phyloP scores from a whole-genome alignment of 805 yeast species.

The Yarrowia sp. region DNA sequence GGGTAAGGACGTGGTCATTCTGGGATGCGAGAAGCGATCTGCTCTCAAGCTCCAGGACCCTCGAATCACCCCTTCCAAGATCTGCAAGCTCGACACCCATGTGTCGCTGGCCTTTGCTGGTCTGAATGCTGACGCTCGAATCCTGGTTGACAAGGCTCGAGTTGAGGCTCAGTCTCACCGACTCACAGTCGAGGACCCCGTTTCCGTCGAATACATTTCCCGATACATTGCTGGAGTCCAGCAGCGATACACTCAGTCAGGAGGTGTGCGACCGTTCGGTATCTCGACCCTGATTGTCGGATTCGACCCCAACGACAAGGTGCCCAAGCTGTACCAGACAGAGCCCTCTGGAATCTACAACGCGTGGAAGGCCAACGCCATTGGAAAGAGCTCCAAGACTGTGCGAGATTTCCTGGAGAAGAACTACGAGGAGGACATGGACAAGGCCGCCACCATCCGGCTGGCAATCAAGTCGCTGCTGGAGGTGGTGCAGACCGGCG shows the following conservation, averaged over 20 bases:
- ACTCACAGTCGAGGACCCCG: slow-evolving; percentile 93
- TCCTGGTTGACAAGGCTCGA: slow-evolving; percentile 92
- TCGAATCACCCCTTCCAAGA: slow-evolving; percentile 92
- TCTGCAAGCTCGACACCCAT: slow-evolving; percentile 89
- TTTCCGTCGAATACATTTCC: slow-evolving; percentile 87
- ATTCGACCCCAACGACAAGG: slow-evolving; percentile 82
- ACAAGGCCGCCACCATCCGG: slow-evolving; percentile 72
- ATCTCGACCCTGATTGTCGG: slow-evolving; percentile 95
- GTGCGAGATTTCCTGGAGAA: slow-evolving; percentile 95
- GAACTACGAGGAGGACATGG: slow-evolving; percentile 69
- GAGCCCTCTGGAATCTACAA: slow-evolving; percentile 98
- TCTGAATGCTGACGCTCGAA: slow-evolving; percentile 96
- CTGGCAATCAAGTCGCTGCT: slow-evolving; percentile 85
- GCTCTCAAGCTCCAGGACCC: slow-evolving; percentile 96
- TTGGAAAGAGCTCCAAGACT: slow-evolving; percentile 93
- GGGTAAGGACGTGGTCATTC: slow-evolving; percentile 84
- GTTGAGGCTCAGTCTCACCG: slow-evolving; percentile 95
- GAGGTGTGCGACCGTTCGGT: slow-evolving; percentile 98
- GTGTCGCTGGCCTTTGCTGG: slow-evolving; percentile 95
- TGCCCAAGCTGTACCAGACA: slow-evolving; percentile 88
- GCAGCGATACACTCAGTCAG: slow-evolving; percentile 95
- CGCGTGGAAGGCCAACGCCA: slow-evolving; percentile 98
- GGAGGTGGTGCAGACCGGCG: slow-evolving; percentile 98
- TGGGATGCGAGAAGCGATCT: slow-evolving; percentile 96
- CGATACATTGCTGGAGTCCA: slow-evolving; percentile 97